These are phyloP conservation scores for Naganishia friedmannii DNA, from an alignment of 768 basidiomycete species.

Conservation along the genomic window DNA sequence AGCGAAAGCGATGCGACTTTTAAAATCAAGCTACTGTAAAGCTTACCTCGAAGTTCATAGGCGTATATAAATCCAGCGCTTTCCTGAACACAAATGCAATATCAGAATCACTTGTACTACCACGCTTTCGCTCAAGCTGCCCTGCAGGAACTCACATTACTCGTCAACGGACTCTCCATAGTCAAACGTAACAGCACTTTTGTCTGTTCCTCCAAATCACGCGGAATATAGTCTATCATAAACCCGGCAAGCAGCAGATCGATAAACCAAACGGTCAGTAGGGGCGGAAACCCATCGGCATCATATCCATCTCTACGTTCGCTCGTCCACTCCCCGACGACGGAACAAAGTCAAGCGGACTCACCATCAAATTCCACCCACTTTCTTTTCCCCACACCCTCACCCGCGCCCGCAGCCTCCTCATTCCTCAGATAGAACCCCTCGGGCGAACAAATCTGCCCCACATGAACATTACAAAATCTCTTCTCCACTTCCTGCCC, in stretches of 20 bases:
- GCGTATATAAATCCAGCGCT: constrained; percentile 47
- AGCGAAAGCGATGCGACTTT: not conserved
- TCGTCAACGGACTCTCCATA: constrained; percentile 48
- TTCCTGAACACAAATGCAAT: too few relatives aligned
- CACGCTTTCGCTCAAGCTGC: too few relatives aligned
- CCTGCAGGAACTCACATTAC: constrained; percentile 37
- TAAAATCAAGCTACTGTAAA: not conserved
- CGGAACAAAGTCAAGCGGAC: constrained; percentile 13
- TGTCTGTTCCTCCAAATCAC: constrained; percentile 47
- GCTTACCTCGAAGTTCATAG: constrained; percentile 48
- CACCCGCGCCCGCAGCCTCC: not conserved
- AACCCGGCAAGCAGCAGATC: not conserved
- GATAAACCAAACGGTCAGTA: too few relatives aligned
- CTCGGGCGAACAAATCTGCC: constrained; percentile 44
- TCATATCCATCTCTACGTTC: too few relatives aligned
- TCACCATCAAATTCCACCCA: constrained; percentile 47
- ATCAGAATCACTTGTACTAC: too few relatives aligned
- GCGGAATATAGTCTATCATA: constrained; percentile 42
- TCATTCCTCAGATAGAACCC: constrained; percentile 45
- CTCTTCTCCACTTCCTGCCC: constrained; percentile 32
- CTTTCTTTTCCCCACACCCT: constrained; percentile 9
- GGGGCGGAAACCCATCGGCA: too few relatives aligned
- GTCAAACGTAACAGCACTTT: constrained; percentile 45
- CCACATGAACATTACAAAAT: constrained; percentile 50
- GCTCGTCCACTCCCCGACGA: too few relatives aligned